phyloP scores from a whole-genome alignment of 306 rosid species.

The Mimosa bimucronata region DNA sequence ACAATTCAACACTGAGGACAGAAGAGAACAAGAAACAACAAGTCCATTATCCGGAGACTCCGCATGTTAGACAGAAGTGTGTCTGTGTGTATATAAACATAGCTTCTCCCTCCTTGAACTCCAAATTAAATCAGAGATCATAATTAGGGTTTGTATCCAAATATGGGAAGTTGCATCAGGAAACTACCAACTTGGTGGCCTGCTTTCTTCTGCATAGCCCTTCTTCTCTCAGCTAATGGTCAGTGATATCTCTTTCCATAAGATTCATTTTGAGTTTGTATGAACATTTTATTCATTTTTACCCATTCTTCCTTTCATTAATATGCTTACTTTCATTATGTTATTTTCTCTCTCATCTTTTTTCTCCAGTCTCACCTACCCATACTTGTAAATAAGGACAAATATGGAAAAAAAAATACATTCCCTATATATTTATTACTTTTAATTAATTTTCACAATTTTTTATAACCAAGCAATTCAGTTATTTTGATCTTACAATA shows the following conservation, averaged over 20 bases:
- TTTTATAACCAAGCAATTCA: no score
- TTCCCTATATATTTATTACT: no score
- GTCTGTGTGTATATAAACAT: neutral
- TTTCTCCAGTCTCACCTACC: no score
- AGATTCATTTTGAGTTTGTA: no score
- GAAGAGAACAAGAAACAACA: neutral
- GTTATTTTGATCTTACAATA: no score
- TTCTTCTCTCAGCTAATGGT: constrained; percentile 4
- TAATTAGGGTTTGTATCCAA: neutral
- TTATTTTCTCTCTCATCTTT: no score
- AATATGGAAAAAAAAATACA: no score
- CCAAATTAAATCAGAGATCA: neutral
- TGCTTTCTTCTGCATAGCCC: constrained; percentile 8
- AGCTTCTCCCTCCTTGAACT: neutral
- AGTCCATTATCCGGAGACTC: neutral
- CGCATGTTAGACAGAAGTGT: neutral
- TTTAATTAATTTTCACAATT: no score
- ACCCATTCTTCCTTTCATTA: no score
- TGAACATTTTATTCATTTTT: no score
- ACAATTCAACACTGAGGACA: neutral
- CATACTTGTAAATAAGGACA: no score
- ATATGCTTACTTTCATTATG: no score
- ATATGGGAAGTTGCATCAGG: neutral
- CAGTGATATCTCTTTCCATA: neutral
- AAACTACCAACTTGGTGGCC: neutral